Base-by-base conservation (phyloP, 116 monocot genomes). In the Cymodocea nodosa region DNA sequence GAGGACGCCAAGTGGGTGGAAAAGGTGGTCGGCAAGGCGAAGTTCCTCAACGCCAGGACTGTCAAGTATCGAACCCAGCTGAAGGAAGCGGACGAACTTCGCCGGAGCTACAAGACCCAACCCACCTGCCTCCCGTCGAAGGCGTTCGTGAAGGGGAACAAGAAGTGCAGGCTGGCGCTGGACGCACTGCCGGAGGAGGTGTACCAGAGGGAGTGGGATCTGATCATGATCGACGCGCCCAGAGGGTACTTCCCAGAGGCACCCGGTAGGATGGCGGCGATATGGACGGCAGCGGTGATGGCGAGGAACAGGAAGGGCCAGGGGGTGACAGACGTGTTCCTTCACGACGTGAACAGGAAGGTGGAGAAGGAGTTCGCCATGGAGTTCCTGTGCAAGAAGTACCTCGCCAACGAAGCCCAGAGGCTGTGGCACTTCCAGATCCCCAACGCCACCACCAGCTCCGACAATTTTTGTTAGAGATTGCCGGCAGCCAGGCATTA, bases 221-320 rank as follows among this genome's bases (percentile, higher is more conserved):
- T 83, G 70, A 79, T 90, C 51, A 86, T 90, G 83, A 70, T 90
- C 55, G 90, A 90, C 59, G 90, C 83, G 25, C 90, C 90, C 13
- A 64, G 66, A 53, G 94, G 94, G 56, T 92, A 84, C 67, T 84
- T 73, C 61, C 35, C 68, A 11, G 64, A 64, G 68, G 87, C 87
- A 3, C 94, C 94, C 14, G 94, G 94, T 9, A 68, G 89, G 71
- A 94, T 94, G 94, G 89, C 74, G 18, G 94, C 89, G 68, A 89
- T 94, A 51, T 89, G 67, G 71, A 81, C 89, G 30, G 82, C 85
- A 19, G 84, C 81, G 64, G 80, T 86, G 64, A 84, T 89, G 94
- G 94, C 86, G 60, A 69, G 84, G 49, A 68, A 23, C 18, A 40
- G 94, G 68, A 67, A 60, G 22, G 75, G 79, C 6, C 59, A 71